Base-by-base conservation (phyloP, 345 rosid genomes). In the Lepidium aucheri region DNA sequence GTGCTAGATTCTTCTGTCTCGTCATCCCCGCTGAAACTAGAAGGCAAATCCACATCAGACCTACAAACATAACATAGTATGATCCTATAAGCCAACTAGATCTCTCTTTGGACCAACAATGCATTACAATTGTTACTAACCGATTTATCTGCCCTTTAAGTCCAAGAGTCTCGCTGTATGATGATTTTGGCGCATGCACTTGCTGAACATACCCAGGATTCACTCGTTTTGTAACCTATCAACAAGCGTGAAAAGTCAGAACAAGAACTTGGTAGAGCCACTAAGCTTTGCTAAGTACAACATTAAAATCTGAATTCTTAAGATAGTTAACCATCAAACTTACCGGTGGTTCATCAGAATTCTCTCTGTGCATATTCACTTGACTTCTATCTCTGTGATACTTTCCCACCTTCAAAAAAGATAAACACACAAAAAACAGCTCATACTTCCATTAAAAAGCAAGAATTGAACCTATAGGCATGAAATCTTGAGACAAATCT, bases 1-100 rank as follows among this genome's bases (percentile, higher is more conserved):
- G 82, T 82, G 80, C 84, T 81, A 6, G 82, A 77, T 58, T 81
- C 93, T 43, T 80, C 88, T 39, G 84, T 80, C 69, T 88, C 86
- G 65, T 86, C 96, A 64, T 86, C 96, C 60, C 85, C 91, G 26
- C 86, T 88, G 79, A 80, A 80, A 79, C 87, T 82, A 42, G 83
- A 82, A 2, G 78, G 79, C 63, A 76, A 76, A 70, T 81, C 88
- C 52, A 55, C 49, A 57, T 70, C 73, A 67, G 84, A 77, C 69
- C 93, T 84, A 64, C 26, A 56, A 44, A 69, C 15, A 67, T 38
- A 51, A 69, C n/a, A 67, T 38, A 51, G 3, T 17, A 20, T 60
- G 53, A 40, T 61, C 20, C 63, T 15, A 39, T 55, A 47, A 69
- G 60, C 38, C 17, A 24, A 3, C 17, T 38, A 11, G 20, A 63